These are phyloP conservation scores for Flaveria trinervia DNA, from an alignment of 129 eudicot genomes.

Conservation along the genomic window DNA sequence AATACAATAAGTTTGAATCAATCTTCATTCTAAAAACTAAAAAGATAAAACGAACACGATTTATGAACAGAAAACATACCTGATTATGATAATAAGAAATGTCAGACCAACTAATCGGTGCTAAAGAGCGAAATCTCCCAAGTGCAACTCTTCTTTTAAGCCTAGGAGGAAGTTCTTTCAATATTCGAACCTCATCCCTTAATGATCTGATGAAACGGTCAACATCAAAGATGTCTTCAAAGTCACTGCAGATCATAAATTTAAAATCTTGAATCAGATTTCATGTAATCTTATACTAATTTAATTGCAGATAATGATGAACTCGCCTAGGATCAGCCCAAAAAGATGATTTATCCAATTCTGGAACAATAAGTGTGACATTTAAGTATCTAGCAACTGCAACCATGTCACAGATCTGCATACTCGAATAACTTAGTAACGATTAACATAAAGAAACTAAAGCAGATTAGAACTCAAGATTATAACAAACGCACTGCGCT, in stretches of 20 bases:
- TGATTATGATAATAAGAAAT: slow-evolving; percentile 54
- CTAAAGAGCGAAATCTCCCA: slow-evolving; percentile 1
- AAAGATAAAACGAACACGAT: not conserved
- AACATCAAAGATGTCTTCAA: slow-evolving; percentile 61
- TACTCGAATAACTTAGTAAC: not conserved
- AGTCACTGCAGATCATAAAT: slow-evolving; percentile 42
- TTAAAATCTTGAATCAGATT: slow-evolving; percentile 13
- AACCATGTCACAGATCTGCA: slow-evolving; percentile 66
- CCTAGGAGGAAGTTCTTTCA: slow-evolving; percentile 3
- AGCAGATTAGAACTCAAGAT: not conserved
- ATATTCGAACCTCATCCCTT: not conserved
- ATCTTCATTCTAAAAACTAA: not conserved
- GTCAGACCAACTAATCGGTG: slow-evolving; percentile 3
- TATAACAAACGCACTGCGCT: slow-evolving; percentile 8
- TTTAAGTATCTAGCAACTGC: slow-evolving; percentile 49
- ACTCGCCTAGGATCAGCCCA: slow-evolving; percentile 62
- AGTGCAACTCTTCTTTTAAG: slow-evolving; percentile 3
- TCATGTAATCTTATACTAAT: not conserved
- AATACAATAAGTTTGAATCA: not conserved
- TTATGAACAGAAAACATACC: slow-evolving; percentile 32
- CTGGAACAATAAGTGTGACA: slow-evolving; percentile 44
- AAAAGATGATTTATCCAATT: slow-evolving; percentile 60
- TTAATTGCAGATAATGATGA: not conserved
- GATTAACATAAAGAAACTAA: not conserved
- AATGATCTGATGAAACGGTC: slow-evolving; percentile 43